A percentile compares a stretch with the other conserved stretches of the same genome.
Conservation (phyloP, 768 basidiomycete species). For the Podaxis rugospora region DNA sequence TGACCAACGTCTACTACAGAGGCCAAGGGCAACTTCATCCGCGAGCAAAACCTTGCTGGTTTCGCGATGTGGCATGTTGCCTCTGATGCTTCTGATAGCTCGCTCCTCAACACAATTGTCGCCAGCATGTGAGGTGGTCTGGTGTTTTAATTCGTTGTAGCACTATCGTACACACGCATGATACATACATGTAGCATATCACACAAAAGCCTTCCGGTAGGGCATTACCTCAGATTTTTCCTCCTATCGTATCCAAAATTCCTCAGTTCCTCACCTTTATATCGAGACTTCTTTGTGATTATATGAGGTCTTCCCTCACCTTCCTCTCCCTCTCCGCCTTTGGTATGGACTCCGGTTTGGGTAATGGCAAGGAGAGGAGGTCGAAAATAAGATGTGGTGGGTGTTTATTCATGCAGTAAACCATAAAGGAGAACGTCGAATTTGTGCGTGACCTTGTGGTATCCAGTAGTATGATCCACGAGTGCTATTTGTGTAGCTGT, state of each 20-base stretch:
- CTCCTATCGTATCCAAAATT: neutral
- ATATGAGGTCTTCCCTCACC: neutral
- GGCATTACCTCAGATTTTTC: neutral
- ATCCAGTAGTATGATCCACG: no score
- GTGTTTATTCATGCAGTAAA: no score
- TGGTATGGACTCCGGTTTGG: neutral
- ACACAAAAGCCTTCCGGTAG: neutral
- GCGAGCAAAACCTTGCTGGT: conserved; percentile 41
- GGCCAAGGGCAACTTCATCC: conserved; percentile 56
- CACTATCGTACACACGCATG: neutral
- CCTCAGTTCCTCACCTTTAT: neutral
- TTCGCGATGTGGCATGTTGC: conserved; percentile 64
- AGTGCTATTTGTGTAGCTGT: no score
- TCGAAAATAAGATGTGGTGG: no score
- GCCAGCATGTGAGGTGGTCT: conserved; percentile 27
- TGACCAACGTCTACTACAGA: conserved; percentile 14
- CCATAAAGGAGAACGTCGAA: no score
- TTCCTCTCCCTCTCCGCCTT: neutral
- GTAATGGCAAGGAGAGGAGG: neutral
- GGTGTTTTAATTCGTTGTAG: neutral
- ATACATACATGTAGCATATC: neutral
- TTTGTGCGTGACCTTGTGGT: no score
- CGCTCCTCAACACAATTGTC: conserved; percentile 52
- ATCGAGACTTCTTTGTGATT: neutral
- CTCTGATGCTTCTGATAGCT: conserved; percentile 50